Percentiles rank a stretch among this genome's conserved stretches.
phyloP scores from a whole-genome alignment of 2,329 filamentous ascomycete genomes.

The Fusarium lyarnte region DNA sequence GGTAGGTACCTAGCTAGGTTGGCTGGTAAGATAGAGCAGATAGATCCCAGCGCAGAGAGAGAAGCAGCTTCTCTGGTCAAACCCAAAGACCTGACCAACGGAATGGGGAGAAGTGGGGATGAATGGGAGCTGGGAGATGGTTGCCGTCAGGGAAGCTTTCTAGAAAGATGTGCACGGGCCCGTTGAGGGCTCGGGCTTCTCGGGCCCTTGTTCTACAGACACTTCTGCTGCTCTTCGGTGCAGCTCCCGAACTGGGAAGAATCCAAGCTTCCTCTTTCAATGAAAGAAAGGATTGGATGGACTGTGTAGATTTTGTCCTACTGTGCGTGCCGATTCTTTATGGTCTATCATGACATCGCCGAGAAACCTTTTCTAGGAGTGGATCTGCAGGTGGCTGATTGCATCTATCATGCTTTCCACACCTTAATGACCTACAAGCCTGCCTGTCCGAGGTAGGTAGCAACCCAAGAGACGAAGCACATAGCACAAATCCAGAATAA shows the following conservation, averaged over 20 bases:
- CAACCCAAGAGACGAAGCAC: background rate
- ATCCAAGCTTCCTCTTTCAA: background rate
- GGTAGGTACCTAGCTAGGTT: no score
- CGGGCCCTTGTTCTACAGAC: slow-evolving; percentile 40
- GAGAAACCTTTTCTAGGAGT: background rate
- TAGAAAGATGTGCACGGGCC: slow-evolving; percentile 43
- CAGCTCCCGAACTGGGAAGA: slow-evolving; percentile 41
- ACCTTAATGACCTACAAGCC: background rate
- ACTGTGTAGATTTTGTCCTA: slow-evolving; percentile 9
- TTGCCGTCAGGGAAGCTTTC: slow-evolving; percentile 44
- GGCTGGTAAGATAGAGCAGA: background rate
- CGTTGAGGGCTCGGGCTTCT: slow-evolving; percentile 14
- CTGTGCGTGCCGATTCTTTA: background rate
- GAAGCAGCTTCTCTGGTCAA: slow-evolving; percentile 15
- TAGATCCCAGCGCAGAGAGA: slow-evolving; percentile 15
- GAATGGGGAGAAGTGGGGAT: slow-evolving; percentile 38
- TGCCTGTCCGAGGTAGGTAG: background rate
- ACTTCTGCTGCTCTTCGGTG: slow-evolving; percentile 42
- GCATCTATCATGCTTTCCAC: background rate
- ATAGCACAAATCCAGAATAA: background rate
- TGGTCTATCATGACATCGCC: slow-evolving; percentile 9
- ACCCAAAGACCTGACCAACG: slow-evolving; percentile 21
- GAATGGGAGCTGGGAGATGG: slow-evolving; percentile 28
- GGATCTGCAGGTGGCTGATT: slow-evolving; percentile 9
- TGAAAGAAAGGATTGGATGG: background rate